phyloP scores from a whole-genome alignment of 305 asterid species.

The Fraxinus sp. region DNA sequence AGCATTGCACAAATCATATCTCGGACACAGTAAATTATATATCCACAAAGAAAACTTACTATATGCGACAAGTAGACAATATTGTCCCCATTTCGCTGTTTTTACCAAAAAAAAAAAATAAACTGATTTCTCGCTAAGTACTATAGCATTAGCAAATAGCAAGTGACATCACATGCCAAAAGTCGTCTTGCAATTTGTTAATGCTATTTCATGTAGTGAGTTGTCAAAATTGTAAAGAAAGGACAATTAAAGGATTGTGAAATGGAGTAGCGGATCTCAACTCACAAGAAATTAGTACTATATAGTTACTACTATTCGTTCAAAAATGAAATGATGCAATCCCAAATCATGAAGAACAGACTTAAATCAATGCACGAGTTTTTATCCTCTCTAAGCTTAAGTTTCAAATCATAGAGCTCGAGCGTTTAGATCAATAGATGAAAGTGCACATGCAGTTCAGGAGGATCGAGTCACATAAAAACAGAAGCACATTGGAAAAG shows the following conservation, averaged over 20 bases:
- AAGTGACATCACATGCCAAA: no score
- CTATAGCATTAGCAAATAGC: no score
- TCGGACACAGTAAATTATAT: conserved; percentile 6
- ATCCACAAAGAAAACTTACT: background rate
- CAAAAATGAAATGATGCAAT: background rate
- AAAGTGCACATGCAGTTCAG: background rate
- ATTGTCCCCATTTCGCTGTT: background rate
- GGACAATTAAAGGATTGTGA: background rate
- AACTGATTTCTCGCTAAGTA: background rate
- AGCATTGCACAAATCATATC: background rate
- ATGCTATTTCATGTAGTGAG: background rate
- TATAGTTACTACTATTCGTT: background rate
- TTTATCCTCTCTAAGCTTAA: background rate
- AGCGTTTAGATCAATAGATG: background rate
- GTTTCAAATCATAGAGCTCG: background rate
- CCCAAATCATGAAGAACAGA: background rate
- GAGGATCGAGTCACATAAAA: background rate
- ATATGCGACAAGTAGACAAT: background rate
- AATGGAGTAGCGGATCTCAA: background rate
- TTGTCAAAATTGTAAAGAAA: background rate
- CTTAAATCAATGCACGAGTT: background rate
- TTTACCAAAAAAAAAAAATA: background rate
- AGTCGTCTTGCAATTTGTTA: background rate
- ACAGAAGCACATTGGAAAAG: background rate
- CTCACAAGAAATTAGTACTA: background rate